Evolutionary conservation across 129 eudicot genomes (phyloP), one percentile per base, ranked within the genome.

Genomic region (Lonicera japonica): DNA sequence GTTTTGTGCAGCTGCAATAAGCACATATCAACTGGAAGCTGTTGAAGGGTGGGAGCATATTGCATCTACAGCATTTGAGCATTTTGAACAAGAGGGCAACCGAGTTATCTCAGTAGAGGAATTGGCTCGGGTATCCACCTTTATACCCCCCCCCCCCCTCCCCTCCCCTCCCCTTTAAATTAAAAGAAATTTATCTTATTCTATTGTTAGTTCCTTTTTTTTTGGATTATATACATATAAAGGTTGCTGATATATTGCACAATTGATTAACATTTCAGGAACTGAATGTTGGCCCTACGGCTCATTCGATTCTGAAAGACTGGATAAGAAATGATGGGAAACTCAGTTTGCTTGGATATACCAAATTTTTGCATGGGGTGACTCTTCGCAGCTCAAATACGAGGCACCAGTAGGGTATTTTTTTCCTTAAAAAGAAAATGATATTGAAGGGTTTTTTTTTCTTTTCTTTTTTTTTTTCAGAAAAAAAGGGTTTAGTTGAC

Each of bases 341-440:
- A 64, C 86, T 90, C 48, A 90, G 86, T 75, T 73, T 86, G 68
- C 73, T 83, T 63, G 97, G 95, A 17, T 90, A 86, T 71, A 81
- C 95, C 76, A 87, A 82, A 78, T 86, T 90, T 86, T 87, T 90
- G 87, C 95, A 90, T 73, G 97, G 97, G 14, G 86, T 90, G 53
- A 90, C 97, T 5, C 79, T 86, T 65, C 95, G 95, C 21, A 90
- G 95, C 58, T 69, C 95, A 71, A 81, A 81, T 73, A 81, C 87
- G 71, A 90, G 97, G 81, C 97, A 81, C 67, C 85, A 71, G 56
- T 82, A 64, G 82, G 11, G 66, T 34, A 43, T 14, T 54, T 55
- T 29, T 29, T 29, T 29, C 36, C 36, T 29, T 29, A 29, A 29
- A 29, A 29, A 29, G 36, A 6, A 29, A 29, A 29, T 2, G 36